Evolutionary conservation across 2,329 filamentous ascomycete genomes (phyloP), one percentile per base, ranked within the genome.

Genomic region (Xylariales sp.): DNA sequence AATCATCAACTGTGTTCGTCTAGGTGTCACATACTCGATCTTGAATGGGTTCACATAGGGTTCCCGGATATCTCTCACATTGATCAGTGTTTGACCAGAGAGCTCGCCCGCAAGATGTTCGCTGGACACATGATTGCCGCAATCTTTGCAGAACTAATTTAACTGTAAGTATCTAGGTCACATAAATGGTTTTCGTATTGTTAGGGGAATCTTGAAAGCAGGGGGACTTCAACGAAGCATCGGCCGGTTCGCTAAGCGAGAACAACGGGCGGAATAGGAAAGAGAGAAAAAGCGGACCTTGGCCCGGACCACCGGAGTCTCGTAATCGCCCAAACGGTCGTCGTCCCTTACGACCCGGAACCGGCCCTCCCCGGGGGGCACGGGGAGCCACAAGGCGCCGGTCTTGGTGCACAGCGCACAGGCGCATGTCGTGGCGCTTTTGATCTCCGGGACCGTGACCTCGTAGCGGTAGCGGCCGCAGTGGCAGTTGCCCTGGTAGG

Each of bases 361-460:
- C 19, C 19, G 24, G 15, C 27, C 34, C 8, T 37, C 16, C 10
- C 13, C 19, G 4, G 34, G 34, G 25, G 29, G 29, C 12, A 17
- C 24, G n/a, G n/a, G n/a, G n/a, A n/a, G n/a, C 34, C 34, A 37
- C 10, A 37, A 17, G n/a, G 29, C 20, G 6, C 34, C 34, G 24
- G 10, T 37, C 34, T 37, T 37, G 34, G 14, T 13, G 18, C 34
- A 37, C 3, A 27, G 24, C 11, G 21, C 18, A 16, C 34, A 37
- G 24, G 29, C 16, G 25, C 34, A 37, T 7, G 34, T 18, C n/a
- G 17, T 20, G 10, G 15, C 34, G 11, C 24, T 13, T 3, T 29
- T 37, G 34, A 37, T 29, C 32, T 34, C 32, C 6, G 32, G 17
- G 8, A 34, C 18, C n/a, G 2, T 20, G 16, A 24, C 32, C 20